Conservation (phyloP, 2,329 filamentous ascomycete species). For the Rhytidhysteron rufulum region DNA sequence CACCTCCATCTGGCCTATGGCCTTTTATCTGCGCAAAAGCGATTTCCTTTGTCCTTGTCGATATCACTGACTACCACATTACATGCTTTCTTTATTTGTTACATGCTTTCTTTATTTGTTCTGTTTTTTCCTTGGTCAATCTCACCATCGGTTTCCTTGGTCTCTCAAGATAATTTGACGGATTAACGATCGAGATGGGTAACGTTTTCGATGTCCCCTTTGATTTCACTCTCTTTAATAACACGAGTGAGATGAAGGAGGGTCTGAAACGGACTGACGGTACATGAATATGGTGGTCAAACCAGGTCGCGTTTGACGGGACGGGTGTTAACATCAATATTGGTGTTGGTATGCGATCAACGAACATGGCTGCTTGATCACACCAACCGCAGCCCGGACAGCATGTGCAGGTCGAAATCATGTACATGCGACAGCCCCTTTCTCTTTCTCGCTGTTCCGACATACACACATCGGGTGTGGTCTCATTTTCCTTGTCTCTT, state of each 20-base stretch:
- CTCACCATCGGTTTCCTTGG: no score
- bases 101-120: not conserved
- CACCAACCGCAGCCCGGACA: not conserved
- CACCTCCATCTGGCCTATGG: not conserved
- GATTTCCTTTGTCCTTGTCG: not conserved
- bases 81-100: not conserved
- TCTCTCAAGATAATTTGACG: constrained; percentile 1
- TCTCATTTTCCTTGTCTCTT: not conserved
- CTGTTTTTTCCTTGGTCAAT: not conserved
- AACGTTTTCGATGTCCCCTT: constrained; percentile 1
- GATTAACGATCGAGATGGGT: constrained; percentile 3
- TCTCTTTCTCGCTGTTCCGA: not conserved
- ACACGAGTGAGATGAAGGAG: not conserved
- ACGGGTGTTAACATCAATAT: not conserved
- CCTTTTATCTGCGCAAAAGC: constrained; percentile 1
- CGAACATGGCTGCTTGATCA: not conserved
- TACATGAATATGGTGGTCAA: no score
- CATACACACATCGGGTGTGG: not conserved
- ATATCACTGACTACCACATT: not conserved
- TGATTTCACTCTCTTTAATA: no score
- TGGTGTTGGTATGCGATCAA: not conserved
- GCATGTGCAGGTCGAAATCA: no score
- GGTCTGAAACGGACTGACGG: no score
- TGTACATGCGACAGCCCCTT: not conserved
- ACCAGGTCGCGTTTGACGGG: no score